Base-by-base conservation (phyloP, 768 basidiomycete genomes). In the Candolleomyces eurysporus region DNA sequence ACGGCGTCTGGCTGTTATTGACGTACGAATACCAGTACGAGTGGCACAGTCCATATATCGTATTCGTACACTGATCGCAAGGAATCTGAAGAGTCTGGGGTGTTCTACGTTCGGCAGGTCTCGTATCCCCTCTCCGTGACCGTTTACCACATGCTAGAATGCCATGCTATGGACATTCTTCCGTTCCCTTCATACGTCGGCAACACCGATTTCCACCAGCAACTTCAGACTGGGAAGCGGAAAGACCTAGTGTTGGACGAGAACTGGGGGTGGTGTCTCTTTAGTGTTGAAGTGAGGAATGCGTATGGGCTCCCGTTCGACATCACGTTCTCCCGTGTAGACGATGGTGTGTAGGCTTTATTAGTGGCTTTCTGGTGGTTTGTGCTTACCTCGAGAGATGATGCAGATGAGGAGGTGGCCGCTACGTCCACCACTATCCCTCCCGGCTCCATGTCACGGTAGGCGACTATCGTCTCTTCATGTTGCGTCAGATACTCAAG, bases 121-220 rank as follows among this genome's bases (percentile, higher is more conserved):
- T 84, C 89, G 32, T 94, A 94, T 69, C 94, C 96, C 5, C 82
- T 98, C 64, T 82, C 91, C 67, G 91, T 97, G 61, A 96, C 96
- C 3, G 97, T 98, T 13, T 97, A 98, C 71, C 92, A 92, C 66
- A 96, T 96, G 81, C 84, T 98, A 31, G 92, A 96, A 72, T 92
- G 92, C 67, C 83, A 88, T 64, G 80, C 82, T 43, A 89, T 98
- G 86, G 89, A 92, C 65, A 79, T 97, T 63, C 74, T 94, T 40
- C 87, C 91, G 14, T 85, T 92, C 64, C 79, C 82, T 13, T 69
- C 75, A 8, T 74, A 76, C 63, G 70, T 48, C 54, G 63, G 69
- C 48, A 68, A 67, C 55, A 67, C 68, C 49, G 65, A 66, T 40
- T 65, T 65, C 51, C 48, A 63, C 57, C 51, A 68, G 40, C 42